phyloP scores from a whole-genome alignment of 805 yeast genomes.

The Zygosaccharomyces rouxii region DNA sequence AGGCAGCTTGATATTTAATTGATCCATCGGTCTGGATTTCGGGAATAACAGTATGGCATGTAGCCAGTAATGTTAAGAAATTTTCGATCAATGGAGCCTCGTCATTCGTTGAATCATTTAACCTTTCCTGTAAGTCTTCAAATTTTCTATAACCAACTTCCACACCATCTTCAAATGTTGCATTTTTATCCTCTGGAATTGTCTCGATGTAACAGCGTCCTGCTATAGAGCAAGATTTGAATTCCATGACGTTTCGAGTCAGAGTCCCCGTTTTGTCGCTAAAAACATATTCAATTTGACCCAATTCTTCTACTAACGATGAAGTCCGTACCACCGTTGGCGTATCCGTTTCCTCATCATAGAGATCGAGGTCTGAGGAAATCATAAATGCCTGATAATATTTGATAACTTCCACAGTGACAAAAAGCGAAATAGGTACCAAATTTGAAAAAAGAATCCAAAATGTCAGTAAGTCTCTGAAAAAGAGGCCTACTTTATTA shows the following conservation, averaged over 20 bases:
- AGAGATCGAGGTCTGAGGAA: conserved; percentile 91
- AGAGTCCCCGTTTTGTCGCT: conserved; percentile 97
- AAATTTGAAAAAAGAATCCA: conserved; percentile 95
- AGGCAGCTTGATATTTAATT: conserved; percentile 95
- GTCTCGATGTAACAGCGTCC: conserved; percentile 84
- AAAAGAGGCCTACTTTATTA: conserved; percentile 65
- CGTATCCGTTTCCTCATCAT: conserved; percentile 79
- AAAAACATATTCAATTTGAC: conserved; percentile 93
- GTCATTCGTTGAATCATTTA: conserved; percentile 40
- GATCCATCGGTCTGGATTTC: conserved; percentile 60
- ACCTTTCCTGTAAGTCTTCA: conserved; percentile 51
- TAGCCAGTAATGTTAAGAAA: conserved; percentile 76
- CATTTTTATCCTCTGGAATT: conserved; percentile 86
- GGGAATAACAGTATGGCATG: conserved; percentile 98
- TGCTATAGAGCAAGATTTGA: conserved; percentile 86
- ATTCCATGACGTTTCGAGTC: conserved; percentile 95
- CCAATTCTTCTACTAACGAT: conserved; percentile 91
- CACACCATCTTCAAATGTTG: conserved; percentile 68
- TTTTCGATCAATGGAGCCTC: conserved; percentile 57
- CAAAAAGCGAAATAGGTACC: conserved; percentile 96
- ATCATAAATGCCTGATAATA: conserved; percentile 93
- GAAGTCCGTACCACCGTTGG: conserved; percentile 96
- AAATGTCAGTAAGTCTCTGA: conserved; percentile 82
- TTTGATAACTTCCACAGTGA: conserved; percentile 92
- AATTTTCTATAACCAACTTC: conserved; percentile 77